Percentiles rank a stretch among this genome's conserved stretches.
phyloP scores from a whole-genome alignment of 2,329 filamentous ascomycete genomes.

The Scedosporium boydii region DNA sequence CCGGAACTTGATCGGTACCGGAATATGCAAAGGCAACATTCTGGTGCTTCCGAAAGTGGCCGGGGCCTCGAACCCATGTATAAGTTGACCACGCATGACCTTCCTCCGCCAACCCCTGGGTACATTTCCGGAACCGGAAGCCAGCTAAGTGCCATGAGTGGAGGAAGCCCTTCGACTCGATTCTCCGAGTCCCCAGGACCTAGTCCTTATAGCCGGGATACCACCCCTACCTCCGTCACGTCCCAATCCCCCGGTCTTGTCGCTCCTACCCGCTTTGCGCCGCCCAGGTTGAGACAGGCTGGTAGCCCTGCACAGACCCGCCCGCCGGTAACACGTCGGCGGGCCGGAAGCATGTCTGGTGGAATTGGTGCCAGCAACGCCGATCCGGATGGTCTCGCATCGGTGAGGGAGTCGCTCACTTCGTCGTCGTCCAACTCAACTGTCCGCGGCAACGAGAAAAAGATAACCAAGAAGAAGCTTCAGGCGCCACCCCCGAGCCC shows the following conservation, averaged over 20 bases:
- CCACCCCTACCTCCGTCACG: slow-evolving; percentile 68
- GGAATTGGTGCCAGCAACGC: slow-evolving; percentile 34
- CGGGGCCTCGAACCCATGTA: slow-evolving; percentile 24
- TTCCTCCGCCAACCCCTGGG: slow-evolving; percentile 56
- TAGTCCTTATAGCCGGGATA: slow-evolving; percentile 64
- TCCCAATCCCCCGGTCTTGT: slow-evolving; percentile 61
- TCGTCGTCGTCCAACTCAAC: slow-evolving; percentile 68
- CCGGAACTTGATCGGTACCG: slow-evolving; percentile 55
- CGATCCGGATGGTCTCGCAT: slow-evolving; percentile 50
- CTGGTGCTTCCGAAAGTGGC: slow-evolving; percentile 13
- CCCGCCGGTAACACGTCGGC: slow-evolving; percentile 50
- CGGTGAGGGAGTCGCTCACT: slow-evolving; percentile 58
- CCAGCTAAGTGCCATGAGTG: slow-evolving; percentile 50
- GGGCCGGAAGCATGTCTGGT: slow-evolving; percentile 44
- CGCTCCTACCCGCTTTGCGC: slow-evolving; percentile 34
- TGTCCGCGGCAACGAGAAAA: slow-evolving; percentile 37
- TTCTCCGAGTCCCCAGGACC: slow-evolving; percentile 65
- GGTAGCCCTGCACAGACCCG: slow-evolving; percentile 45
- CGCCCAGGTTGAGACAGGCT: slow-evolving; percentile 37
- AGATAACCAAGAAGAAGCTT: slow-evolving; percentile 29
- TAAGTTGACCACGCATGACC: slow-evolving; percentile 48
- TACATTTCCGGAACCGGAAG: slow-evolving; percentile 50
- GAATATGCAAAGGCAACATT: slow-evolving; percentile 28
- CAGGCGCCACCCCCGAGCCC: slow-evolving; percentile 48
- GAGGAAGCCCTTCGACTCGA: slow-evolving; percentile 59